phyloP scores from a whole-genome alignment of 805 yeast genomes.

The Yarrowia sp. region DNA sequence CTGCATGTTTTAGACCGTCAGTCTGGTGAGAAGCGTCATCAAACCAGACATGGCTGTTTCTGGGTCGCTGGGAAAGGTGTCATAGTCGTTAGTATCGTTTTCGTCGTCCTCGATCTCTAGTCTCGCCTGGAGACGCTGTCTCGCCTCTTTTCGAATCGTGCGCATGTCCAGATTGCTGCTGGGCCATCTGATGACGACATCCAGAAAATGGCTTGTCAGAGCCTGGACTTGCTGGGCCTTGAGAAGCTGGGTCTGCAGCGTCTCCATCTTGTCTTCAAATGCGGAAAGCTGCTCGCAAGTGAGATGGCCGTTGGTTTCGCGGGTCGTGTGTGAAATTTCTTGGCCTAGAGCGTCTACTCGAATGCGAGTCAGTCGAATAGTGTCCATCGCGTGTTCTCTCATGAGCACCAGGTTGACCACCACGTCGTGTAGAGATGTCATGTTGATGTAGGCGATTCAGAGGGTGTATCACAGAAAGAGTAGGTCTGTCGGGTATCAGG shows the following conservation, averaged over 20 bases:
- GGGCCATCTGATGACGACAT: conserved; percentile 18
- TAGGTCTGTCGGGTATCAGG: neutral
- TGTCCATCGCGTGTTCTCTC: conserved; percentile 19
- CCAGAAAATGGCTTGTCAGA: conserved; percentile 6
- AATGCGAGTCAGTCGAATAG: neutral
- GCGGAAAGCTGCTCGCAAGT: conserved; percentile 24
- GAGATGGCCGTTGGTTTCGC: conserved; percentile 12
- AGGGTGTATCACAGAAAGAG: neutral
- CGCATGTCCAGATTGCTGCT: conserved; percentile 5
- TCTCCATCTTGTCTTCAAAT: conserved; percentile 8
- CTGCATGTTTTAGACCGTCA: neutral
- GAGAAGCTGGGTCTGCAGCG: neutral
- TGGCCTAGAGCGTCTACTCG: neutral
- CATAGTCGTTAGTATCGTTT: neutral
- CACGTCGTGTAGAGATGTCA: neutral
- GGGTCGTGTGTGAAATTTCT: neutral
- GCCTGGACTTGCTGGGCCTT: conserved; percentile 19
- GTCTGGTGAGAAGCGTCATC: neutral
- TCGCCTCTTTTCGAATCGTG: neutral
- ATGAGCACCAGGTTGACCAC: conserved; percentile 4
- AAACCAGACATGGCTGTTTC: conserved; percentile 1
- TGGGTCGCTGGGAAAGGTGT: neutral
- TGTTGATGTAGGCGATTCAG: neutral
- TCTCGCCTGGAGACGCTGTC: neutral
- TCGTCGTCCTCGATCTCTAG: neutral